Evolutionary conservation across 352 stramenopile species (phyloP).

Genomic region (Halophytophthora polymorphica): DNA sequence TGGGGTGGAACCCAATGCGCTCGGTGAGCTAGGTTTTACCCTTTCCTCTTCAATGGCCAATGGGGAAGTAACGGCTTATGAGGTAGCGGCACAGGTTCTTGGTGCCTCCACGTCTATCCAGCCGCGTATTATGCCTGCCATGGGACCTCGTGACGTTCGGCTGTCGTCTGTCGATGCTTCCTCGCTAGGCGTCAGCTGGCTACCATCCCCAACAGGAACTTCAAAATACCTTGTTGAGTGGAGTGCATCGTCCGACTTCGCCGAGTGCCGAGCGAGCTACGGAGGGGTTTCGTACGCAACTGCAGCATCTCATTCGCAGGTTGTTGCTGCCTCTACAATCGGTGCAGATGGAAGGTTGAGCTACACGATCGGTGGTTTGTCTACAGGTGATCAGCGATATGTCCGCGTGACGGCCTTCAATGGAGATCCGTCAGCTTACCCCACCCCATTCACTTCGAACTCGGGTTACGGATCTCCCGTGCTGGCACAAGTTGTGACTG

Average conservation of each 20-base stretch:
- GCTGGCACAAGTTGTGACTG: constrained; percentile 38
- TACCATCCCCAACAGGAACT: constrained; percentile 19
- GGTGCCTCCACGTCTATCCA: constrained; percentile 27
- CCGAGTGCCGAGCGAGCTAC: constrained; percentile 7
- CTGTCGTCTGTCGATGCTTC: constrained; percentile 60
- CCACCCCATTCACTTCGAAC: constrained; percentile 11
- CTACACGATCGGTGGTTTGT: constrained; percentile 85
- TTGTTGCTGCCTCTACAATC: constrained; percentile 35
- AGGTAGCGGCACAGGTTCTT: constrained; percentile 26
- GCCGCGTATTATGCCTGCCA: constrained; percentile 43
- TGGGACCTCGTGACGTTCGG: constrained; percentile 39
- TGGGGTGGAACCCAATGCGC: constrained; percentile 41
- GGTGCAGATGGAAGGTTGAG: constrained; percentile 13
- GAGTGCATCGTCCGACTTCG: constrained; percentile 13
- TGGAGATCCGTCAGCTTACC: constrained; percentile 32
- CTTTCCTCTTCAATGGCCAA: constrained; percentile 25
- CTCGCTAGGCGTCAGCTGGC: constrained; percentile 71
- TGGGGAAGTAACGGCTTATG: constrained; percentile 25
- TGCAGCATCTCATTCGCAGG: constrained; percentile 44
- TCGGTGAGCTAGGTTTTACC: constrained; percentile 36
- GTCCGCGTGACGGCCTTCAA: constrained; percentile 90
- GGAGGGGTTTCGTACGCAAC: constrained; percentile 40
- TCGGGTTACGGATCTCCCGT: constrained; percentile 61
- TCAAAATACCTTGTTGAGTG: constrained; percentile 61
- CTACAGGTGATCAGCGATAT: constrained; percentile 77